These are phyloP conservation scores for Penicillium sp. DNA, from an alignment of 2,329 filamentous ascomycete species.

Conservation along the genomic window DNA sequence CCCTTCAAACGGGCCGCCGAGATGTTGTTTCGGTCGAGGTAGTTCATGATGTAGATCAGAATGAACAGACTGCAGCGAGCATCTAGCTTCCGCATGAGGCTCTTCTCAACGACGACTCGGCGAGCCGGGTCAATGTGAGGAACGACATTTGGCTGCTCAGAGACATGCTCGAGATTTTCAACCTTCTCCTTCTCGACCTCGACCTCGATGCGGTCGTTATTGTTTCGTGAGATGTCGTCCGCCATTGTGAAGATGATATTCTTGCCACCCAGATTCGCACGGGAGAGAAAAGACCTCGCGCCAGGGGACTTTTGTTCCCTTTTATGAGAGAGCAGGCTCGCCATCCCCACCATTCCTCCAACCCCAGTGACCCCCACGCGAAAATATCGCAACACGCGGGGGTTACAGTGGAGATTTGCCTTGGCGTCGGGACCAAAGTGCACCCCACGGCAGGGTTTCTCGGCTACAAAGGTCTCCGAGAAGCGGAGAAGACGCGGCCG, in stretches of 20 bases:
- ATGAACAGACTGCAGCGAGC: slow-evolving; percentile 31
- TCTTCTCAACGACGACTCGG: slow-evolving; percentile 29
- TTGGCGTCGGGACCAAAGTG: slow-evolving; percentile 7
- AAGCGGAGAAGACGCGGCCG: slow-evolving; percentile 10
- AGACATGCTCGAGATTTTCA: slow-evolving; percentile 26
- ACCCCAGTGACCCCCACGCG: slow-evolving; percentile 20
- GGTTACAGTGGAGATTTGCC: slow-evolving; percentile 11
- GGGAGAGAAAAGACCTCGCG: slow-evolving; percentile 2
- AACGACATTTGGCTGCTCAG: slow-evolving; percentile 11
- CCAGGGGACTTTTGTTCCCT: slow-evolving; percentile 7
- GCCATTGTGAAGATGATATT: slow-evolving; percentile 20
- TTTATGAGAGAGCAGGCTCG: slow-evolving; percentile 1
- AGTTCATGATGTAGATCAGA: slow-evolving; percentile 38
- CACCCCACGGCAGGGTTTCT: slow-evolving; percentile 7
- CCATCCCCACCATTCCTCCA: slow-evolving; percentile 8
- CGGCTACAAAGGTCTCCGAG: slow-evolving; percentile 8
- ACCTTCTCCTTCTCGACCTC: slow-evolving; percentile 23
- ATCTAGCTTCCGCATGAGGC: slow-evolving; percentile 33
- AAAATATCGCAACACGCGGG: slow-evolving; percentile 20
- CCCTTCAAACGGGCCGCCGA: slow-evolving; percentile 46
- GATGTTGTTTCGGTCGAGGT: slow-evolving; percentile 48
- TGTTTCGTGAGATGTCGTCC: slow-evolving; percentile 24
- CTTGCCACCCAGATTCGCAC: slow-evolving; percentile 11
- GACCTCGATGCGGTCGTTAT: slow-evolving; percentile 13
- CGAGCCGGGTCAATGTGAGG: slow-evolving; percentile 28